These are phyloP conservation scores for Rubroshorea leprosula DNA, from an alignment of 345 rosid genomes.

Conservation along the genomic window DNA sequence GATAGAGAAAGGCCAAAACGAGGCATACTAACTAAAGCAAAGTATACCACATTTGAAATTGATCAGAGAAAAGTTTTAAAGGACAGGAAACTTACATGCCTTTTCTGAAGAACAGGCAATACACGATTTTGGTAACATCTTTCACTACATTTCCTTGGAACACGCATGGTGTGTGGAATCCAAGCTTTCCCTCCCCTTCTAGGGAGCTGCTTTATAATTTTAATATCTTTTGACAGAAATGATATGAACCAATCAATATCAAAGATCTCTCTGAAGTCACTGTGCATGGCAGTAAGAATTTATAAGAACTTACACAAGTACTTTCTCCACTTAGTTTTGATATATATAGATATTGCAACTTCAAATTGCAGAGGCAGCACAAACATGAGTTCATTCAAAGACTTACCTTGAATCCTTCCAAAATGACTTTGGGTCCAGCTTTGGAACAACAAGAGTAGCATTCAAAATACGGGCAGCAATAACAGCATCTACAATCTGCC, in stretches of 20 bases:
- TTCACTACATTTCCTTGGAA: constrained; percentile 91
- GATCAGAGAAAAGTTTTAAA: constrained; percentile 19
- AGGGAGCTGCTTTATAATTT: constrained; percentile 81
- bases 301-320: neutral
- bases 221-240: constrained; percentile 76
- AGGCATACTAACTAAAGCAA: no score
- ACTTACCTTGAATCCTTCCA: constrained; percentile 95
- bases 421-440: constrained; percentile 91
- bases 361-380: constrained; percentile 1
- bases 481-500: constrained; percentile 94
- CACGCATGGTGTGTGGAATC: constrained; percentile 69
- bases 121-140: constrained; percentile 83
- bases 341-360: neutral
- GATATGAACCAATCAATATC: constrained; percentile 76
- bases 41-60: neutral
- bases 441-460: constrained; percentile 94
- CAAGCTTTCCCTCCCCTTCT: constrained; percentile 53
- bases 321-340: neutral
- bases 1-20: neutral
- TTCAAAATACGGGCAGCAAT: constrained; percentile 95
- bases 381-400: neutral
- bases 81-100: constrained; percentile 89
- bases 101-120: constrained; percentile 88
- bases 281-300: constrained; percentile 25
- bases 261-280: constrained; percentile 85